phyloP scores from a whole-genome alignment of 768 basidiomycete genomes.

The Rhodotorula paludigena region DNA sequence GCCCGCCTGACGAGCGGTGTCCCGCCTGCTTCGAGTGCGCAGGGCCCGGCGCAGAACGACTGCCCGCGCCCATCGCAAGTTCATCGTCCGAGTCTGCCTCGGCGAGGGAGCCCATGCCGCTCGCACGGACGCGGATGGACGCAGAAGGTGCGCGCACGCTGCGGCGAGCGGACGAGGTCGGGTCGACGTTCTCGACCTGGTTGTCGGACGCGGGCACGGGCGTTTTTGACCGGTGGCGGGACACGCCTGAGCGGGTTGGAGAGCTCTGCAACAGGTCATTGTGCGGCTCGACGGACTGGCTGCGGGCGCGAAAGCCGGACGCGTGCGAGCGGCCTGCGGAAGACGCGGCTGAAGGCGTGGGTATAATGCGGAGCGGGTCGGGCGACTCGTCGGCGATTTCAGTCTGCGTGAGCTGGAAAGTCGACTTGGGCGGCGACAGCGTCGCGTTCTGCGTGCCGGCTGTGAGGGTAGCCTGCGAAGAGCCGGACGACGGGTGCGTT shows the following conservation, averaged over 20 bases:
- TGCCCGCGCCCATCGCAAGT: background rate
- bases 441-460: background rate
- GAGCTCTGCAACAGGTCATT: background rate
- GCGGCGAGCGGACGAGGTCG: background rate
- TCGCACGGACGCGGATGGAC: background rate
- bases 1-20: background rate
- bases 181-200: background rate
- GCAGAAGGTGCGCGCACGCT: background rate
- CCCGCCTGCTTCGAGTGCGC: too few species aligned
- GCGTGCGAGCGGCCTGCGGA: background rate
- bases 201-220: background rate
- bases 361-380: constrained; percentile 5
- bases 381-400: constrained; percentile 4
- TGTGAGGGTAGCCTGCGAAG: background rate
- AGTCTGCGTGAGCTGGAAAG: background rate
- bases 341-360: background rate
- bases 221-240: background rate
- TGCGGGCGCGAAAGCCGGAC: background rate
- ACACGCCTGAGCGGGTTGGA: background rate
- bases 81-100: background rate
- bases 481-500: background rate
- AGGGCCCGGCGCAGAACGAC: too few species aligned
- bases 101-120: background rate
- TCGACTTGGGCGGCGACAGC: background rate
- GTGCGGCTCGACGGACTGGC: background rate